Evolutionary conservation across 2,329 filamentous ascomycete genomes (phyloP), one percentile per base, ranked within the genome.

Genomic region (Geosmithia flava): DNA sequence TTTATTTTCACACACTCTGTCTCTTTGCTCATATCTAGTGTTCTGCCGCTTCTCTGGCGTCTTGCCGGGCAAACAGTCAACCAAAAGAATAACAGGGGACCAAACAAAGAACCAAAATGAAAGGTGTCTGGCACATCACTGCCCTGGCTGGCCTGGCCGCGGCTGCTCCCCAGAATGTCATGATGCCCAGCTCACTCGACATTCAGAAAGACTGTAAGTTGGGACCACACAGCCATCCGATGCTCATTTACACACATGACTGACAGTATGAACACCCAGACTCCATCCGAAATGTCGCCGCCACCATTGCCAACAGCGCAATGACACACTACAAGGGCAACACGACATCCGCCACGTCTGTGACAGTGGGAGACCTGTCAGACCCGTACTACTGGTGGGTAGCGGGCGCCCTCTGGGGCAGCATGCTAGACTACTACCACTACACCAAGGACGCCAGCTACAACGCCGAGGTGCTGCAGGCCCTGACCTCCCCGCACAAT

Each of bases 371-470:
- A 47, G 76, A 84, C 54, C 71, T 89, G 30, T 78, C 80, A 3
- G 62, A 71, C 27, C 83, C 83, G 20, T 82, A 84, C 58, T 88
- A 80, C 66, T 83, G 77, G 77, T 83, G 80, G 80, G 74, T 81
- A 54, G 69, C 71, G 37, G 81, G 81, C 45, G 79, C 78, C 7
- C 70, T 81, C 50, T 83, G 80, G 73, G 80, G 80, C n/a, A 68
- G 74, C 33, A 74, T 87, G 70, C 63, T 86, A 29, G 80, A 86
- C 61, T 86, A 87, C 60, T 84, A 78, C 52, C 73, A 83, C 58
- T 78, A 75, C 58, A 85, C 82, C 1, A 69, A 72, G 42, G 82
- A 87, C 59, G 57, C 70, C 3, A 71, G 66, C 48, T 84, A 85
- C 63, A 80, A 83, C 59, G 65, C 75, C 20, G 67, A 75, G 3